Conservation (phyloP, 768 basidiomycete genomes). For the Exsudoporus frostii region DNA sequence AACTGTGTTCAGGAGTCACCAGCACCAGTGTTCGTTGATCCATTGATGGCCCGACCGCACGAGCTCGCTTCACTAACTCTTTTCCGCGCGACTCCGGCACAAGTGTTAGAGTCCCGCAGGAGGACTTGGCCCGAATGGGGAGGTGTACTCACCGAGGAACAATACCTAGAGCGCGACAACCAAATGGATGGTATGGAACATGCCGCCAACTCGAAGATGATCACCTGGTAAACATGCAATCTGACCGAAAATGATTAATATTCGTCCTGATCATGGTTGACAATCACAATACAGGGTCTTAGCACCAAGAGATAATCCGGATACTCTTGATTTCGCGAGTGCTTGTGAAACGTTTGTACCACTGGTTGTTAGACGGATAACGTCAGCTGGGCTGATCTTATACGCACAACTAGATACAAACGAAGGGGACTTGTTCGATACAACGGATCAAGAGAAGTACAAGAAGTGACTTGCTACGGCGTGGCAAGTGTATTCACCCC, state of each 20-base stretch:
- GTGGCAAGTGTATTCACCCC: constrained; percentile 58
- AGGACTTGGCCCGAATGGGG: constrained; percentile 43
- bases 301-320: constrained; percentile 47
- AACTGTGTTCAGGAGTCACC: background rate
- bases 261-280: background rate
- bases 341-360: constrained; percentile 3
- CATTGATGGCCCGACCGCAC: background rate
- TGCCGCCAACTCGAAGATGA: constrained; percentile 42
- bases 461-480: constrained; percentile 44
- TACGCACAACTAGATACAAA: constrained; percentile 25
- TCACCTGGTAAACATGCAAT: constrained; percentile 41
- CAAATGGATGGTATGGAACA: constrained; percentile 42
- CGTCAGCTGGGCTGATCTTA: background rate
- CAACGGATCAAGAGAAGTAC: constrained; percentile 12
- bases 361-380: background rate
- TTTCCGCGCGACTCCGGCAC: constrained; percentile 47
- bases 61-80: constrained; percentile 30
- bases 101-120: constrained; percentile 39
- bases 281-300: constrained; percentile 42
- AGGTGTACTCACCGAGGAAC: constrained; percentile 38
- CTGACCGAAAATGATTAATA: background rate
- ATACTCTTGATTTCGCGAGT: constrained; percentile 12
- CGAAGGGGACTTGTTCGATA: constrained; percentile 30
- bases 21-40: background rate
- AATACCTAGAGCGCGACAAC: constrained; percentile 43